Conservation (phyloP, 2,329 filamentous ascomycete genomes). For the Trichoderma citrinoviride region DNA sequence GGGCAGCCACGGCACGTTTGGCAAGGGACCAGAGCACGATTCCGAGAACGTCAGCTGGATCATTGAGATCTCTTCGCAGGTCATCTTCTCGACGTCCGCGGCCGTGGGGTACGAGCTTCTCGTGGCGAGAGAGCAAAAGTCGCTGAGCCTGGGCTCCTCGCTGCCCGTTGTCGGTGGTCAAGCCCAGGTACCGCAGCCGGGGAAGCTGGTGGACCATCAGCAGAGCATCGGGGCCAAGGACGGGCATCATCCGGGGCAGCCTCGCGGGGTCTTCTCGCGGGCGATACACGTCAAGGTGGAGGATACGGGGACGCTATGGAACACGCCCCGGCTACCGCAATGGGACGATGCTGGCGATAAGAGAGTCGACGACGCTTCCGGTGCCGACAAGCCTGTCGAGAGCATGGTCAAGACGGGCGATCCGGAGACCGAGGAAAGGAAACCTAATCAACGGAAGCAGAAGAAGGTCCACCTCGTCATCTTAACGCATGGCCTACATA, state of each 20-base stretch:
- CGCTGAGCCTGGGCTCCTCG: constrained; percentile 61
- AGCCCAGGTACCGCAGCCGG: constrained; percentile 58
- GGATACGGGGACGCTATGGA: constrained; percentile 88
- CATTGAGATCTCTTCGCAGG: constrained; percentile 86
- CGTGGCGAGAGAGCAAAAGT: constrained; percentile 81
- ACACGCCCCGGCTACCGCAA: constrained; percentile 77
- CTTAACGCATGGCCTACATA: constrained; percentile 90
- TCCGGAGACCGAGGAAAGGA: constrained; percentile 29
- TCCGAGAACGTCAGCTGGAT: constrained; percentile 73
- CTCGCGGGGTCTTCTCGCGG: constrained; percentile 78
- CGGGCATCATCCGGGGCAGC: constrained; percentile 59
- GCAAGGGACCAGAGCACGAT: constrained; percentile 44
- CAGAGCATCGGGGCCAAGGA: constrained; percentile 57
- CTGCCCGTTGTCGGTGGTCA: constrained; percentile 46
- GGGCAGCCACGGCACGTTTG: constrained; percentile 46
- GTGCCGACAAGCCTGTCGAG: constrained; percentile 36
- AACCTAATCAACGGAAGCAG: constrained; percentile 47
- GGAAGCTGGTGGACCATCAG: constrained; percentile 74
- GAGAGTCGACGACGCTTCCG: constrained; percentile 26
- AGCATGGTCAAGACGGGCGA: constrained; percentile 36
- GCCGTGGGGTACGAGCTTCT: constrained; percentile 85
- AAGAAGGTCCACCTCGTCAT: constrained; percentile 89
- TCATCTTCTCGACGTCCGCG: constrained; percentile 88
- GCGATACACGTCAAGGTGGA: constrained; percentile 77
- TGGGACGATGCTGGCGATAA: constrained; percentile 49